Evolutionary conservation across 2,329 filamentous ascomycete genomes (phyloP).

Genomic region (Talaromyces verruculosus): DNA sequence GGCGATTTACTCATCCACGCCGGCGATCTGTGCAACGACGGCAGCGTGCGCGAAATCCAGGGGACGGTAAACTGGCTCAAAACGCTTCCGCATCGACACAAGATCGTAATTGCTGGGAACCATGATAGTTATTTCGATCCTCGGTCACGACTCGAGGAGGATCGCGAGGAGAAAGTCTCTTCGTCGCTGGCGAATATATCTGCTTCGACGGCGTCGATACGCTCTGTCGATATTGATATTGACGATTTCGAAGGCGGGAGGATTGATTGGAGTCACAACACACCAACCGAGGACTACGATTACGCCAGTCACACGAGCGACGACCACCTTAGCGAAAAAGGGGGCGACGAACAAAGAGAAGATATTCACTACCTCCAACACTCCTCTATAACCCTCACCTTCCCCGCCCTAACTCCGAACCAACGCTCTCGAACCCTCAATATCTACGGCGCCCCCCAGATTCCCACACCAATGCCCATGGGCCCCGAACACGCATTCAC

Average conservation of each 20-base stretch:
- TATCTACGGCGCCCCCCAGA: conserved; percentile 78
- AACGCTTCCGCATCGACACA: conserved; percentile 71
- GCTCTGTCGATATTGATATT: conserved; percentile 41
- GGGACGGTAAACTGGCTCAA: conserved; percentile 80
- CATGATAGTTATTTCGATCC: conserved; percentile 85
- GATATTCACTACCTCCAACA: conserved; percentile 73
- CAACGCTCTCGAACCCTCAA: conserved; percentile 59
- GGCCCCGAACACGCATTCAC: conserved; percentile 73
- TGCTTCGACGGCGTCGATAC: conserved; percentile 39
- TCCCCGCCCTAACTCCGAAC: conserved; percentile 51
- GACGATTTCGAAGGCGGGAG: conserved; percentile 37
- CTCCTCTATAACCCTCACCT: conserved; percentile 61
- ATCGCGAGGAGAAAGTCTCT: conserved; percentile 43
- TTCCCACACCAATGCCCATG: conserved; percentile 67
- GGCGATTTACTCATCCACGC: conserved; percentile 89
- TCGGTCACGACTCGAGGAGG: conserved; percentile 57
- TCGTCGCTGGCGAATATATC: conserved; percentile 32
- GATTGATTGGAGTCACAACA: conserved; percentile 55
- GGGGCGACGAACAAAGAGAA: neutral
- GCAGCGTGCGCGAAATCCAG: conserved; percentile 72
- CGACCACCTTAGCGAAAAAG: neutral
- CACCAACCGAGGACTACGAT: conserved; percentile 42
- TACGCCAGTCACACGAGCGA: neutral
- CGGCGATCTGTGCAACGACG: conserved; percentile 76
- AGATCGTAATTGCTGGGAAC: conserved; percentile 82